Base-by-base conservation (phyloP, 148 eudicot species). In the Chenopodium berlandieri region DNA sequence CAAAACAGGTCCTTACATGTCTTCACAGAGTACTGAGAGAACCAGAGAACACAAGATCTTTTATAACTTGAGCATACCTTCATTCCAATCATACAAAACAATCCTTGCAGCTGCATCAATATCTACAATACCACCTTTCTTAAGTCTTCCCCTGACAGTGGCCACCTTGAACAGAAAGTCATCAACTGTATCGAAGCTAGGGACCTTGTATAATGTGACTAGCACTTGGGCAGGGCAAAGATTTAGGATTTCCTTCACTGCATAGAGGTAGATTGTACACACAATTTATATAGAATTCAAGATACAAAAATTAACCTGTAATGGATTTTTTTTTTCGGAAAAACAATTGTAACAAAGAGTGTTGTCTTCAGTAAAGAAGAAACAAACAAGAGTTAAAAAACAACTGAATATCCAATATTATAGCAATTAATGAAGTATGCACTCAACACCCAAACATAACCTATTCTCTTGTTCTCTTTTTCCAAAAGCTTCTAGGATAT, bases 71-170 rank as follows among this genome's bases (percentile, higher is more conserved):
- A 54, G 62, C 86, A 71, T 86, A 97, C 99, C 98, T 85, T 91
- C 95, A 81, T 97, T 97, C 99, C 99, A 97, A 82, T 97, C 99
- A 71, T 86, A 95, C 87, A 97, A 84, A 71, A 94, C 89, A 19
- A 97, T 91, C 86, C 94, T 94, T 77, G 98, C 99, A 85, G 97
- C 89, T 73, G 99, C 94, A 75, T 88, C 92, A 71, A 88, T 86
- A 83, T 94, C 99, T 67, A 91, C 90, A 73, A 90, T 75, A 62
- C 99, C 99, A 14, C 98, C 99, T 79, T 97, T 97, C 81, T 97
- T 94, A 8, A 97, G 94, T 86, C 87, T 92, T 40, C 99, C 99
- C 86, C 98, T 90, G 14, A 91, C 89, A 31, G 93, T 88, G 68
- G 98, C 99, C 79, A 92, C 87, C 80, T 92, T 94, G 71, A 89